Conservation (phyloP, 805 yeast genomes). For the Candida argentea region DNA sequence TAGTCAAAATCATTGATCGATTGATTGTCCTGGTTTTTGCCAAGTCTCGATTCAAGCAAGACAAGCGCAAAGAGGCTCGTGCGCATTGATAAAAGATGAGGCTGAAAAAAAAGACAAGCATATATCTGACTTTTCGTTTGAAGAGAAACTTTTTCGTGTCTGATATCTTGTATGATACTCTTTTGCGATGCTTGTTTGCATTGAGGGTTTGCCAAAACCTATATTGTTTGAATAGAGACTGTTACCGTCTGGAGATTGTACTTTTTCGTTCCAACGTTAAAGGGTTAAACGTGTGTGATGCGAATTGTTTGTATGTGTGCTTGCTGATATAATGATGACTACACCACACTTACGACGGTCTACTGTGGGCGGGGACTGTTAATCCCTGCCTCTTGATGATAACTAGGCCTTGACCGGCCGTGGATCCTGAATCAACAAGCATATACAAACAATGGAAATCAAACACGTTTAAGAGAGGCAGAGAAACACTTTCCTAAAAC, state of each 20-base stretch:
- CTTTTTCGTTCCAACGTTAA: too few relatives aligned
- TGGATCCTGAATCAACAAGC: conserved; percentile 34
- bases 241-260: too few relatives aligned
- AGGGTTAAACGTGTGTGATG: too few relatives aligned
- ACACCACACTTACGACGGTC: conserved; percentile 43
- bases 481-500: too few relatives aligned
- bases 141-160: conserved; percentile 50
- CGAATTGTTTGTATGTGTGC: too few relatives aligned
- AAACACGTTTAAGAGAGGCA: too few relatives aligned
- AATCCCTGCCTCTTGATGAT: conserved; percentile 35
- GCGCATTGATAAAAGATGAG: conserved; percentile 61
- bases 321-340: conserved; percentile 36
- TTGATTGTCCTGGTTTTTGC: background rate
- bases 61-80: too few relatives aligned
- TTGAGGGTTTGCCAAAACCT: conserved; percentile 16
- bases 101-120: conserved; percentile 86
- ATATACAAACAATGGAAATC: too few relatives aligned
- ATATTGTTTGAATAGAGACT: conserved; percentile 7
- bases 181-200: conserved; percentile 8
- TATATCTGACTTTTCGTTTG: conserved; percentile 80
- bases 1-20: conserved; percentile 1
- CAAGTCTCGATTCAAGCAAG: conserved; percentile 5
- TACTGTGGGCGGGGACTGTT: conserved; percentile 38
- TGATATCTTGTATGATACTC: conserved; percentile 25
- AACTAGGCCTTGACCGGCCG: conserved; percentile 44